These are phyloP conservation scores for Vigna trinervia DNA, from an alignment of 306 rosid genomes.

Conservation along the genomic window DNA sequence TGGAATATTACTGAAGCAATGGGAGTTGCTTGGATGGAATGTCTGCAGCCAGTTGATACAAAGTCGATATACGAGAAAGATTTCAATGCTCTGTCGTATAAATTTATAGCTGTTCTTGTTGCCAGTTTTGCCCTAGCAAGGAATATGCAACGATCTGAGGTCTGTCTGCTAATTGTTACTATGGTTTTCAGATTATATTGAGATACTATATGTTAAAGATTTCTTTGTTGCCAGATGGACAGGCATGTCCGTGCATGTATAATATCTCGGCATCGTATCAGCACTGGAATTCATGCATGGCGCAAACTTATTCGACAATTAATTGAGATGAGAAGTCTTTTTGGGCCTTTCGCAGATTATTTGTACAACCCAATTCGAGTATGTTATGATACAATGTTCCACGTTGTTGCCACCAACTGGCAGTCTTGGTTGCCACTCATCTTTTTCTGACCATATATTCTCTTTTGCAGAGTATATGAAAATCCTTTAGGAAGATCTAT, in stretches of 20 bases:
- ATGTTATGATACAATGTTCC: conserved; percentile 53
- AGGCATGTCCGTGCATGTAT: conserved; percentile 79
- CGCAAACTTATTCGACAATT: conserved; percentile 84
- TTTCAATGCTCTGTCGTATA: conserved; percentile 89
- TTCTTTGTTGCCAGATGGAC: conserved; percentile 74
- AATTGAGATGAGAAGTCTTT: conserved; percentile 87
- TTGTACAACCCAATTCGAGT: conserved; percentile 77
- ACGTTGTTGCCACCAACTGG: conserved; percentile 37
- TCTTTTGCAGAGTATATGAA: conserved; percentile 13
- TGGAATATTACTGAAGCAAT: conserved; percentile 95
- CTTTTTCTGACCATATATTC: conserved; percentile 37
- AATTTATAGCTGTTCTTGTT: conserved; percentile 91
- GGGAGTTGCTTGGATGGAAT: conserved; percentile 99
- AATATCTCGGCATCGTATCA: conserved; percentile 64
- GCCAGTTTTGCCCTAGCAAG: conserved; percentile 97
- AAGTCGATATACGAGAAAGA: conserved; percentile 93
- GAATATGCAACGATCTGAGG: conserved; percentile 98
- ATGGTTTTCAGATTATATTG: conserved; percentile 37
- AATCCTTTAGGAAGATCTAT: conserved; percentile 27
- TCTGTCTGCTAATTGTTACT: conserved; percentile 46
- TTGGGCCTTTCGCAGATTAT: conserved; percentile 79
- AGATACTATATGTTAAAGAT: conserved; percentile 45
- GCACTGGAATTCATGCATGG: conserved; percentile 87
- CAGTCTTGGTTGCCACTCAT: conserved; percentile 36
- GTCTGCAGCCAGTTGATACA: conserved; percentile 95